These are phyloP conservation scores for Plasmodium blacklocki DNA, from an alignment of 169 alveolate species.

Conservation along the genomic window DNA sequence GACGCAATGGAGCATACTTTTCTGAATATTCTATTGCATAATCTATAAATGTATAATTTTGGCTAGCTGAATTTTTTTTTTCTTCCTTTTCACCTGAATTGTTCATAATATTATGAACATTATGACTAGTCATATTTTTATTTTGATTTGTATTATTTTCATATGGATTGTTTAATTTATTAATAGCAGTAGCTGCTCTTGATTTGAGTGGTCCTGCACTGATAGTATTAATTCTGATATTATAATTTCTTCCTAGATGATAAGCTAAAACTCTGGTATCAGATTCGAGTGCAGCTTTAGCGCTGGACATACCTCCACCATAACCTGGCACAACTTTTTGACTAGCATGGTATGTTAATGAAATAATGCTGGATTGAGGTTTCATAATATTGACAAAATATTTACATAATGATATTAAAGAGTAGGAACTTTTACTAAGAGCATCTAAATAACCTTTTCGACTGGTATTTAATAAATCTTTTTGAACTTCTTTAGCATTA, in stretches of 20 bases:
- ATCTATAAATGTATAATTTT: constrained; percentile 85
- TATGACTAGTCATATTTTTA: not conserved
- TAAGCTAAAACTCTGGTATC: constrained; percentile 87
- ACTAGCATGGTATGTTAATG: constrained; percentile 85
- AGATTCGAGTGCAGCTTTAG: constrained; percentile 88
- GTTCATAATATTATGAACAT: not conserved
- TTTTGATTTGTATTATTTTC: no score
- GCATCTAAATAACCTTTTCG: constrained; percentile 88
- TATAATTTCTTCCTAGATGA: constrained; percentile 82
- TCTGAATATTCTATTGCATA: constrained; percentile 85
- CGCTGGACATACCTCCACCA: constrained; percentile 90
- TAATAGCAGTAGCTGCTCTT: constrained; percentile 84
- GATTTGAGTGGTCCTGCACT: constrained; percentile 89
- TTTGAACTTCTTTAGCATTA: constrained; percentile 87
- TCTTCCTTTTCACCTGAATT: constrained; percentile 46
- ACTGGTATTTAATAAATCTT: constrained; percentile 85
- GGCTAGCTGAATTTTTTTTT: constrained; percentile 31
- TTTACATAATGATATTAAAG: constrained; percentile 85
- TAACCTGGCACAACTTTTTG: constrained; percentile 84
- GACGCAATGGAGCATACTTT: constrained; percentile 81
- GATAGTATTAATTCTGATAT: constrained; percentile 85
- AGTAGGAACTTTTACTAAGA: constrained; percentile 83
- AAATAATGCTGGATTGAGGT: constrained; percentile 79
- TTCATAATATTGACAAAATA: constrained; percentile 85
- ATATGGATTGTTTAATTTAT: not conserved